Evolutionary conservation across 202 grass and related monocot species (phyloP), one percentile per base, ranked within the genome.

Genomic region (Carex sylvatica): DNA sequence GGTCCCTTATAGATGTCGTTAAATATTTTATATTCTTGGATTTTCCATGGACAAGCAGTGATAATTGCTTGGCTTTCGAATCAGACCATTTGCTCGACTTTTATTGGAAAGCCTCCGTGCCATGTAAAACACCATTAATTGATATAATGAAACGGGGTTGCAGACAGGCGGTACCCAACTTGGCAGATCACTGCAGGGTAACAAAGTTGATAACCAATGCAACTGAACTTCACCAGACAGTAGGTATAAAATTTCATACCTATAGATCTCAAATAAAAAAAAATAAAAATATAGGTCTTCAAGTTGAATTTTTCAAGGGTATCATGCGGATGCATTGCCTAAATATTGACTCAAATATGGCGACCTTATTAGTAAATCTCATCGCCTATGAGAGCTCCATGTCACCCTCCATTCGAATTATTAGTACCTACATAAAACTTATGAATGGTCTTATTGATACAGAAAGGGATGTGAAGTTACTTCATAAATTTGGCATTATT

Each of bases 21-120:
- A 5, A 6, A 38, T 1, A 38, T 38, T 38, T 38, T 9, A 8
- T 44, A 4, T 9, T 0, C 40, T 44, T 0, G 80, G 85, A 9
- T 55, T 63, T 55, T 4, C 59, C 83, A 10, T 80, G 51, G 20
- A 16, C 79, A 47, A 68, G n/a, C 35, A 42, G n/a, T 40, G 2
- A 1, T 15, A 35, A 69, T 40, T 8, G 33, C 79, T 0, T 83
- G 73, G 0, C 80, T 85, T 83, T 82, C 80, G 75, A 19, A 2
- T 84, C 89, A 82, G 70, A 77, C 20, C 91, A 93, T 81, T 86
- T 93, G 44, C 85, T 93, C 0, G 87, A 93, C 67, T 76, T 90
- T 9, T 90, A 93, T 66, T 93, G 87, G 83, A 81, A 85, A 44
- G 5, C 4, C 36, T 44, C 40, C 40, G 40, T 44, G 40, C 7